Evolutionary conservation across 164 flowering plant species (phyloP).

Genomic region (Liriodendron chinense): DNA sequence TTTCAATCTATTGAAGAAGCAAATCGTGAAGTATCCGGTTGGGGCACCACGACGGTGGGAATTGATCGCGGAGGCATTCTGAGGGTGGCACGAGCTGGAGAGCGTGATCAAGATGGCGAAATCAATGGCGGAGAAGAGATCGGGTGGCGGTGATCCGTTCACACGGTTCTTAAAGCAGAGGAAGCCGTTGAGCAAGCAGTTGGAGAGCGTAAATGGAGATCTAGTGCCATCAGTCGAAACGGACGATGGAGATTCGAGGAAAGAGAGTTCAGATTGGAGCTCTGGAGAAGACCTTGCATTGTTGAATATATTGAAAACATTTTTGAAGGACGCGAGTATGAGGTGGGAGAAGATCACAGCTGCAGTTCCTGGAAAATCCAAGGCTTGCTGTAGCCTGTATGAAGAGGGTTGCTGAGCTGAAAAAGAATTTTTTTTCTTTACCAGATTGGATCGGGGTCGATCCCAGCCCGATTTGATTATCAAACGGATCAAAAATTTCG

Average conservation of each 20-base stretch:
- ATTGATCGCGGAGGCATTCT: conserved; percentile 62
- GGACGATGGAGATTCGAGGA: conserved; percentile 12
- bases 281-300: conserved; percentile 83
- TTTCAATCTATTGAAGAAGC: conserved; percentile 75
- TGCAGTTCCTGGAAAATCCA: conserved; percentile 81
- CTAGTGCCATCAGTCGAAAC: neutral
- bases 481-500: too few relatives aligned
- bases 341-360: conserved; percentile 98
- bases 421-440: conserved; percentile 74
- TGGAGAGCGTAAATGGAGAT: conserved; percentile 23
- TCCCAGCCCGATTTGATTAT: too few relatives aligned
- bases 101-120: conserved; percentile 78
- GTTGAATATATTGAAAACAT: conserved; percentile 84
- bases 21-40: conserved; percentile 68
- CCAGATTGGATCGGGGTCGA: too few relatives aligned
- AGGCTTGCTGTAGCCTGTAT: conserved; percentile 84
- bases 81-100: conserved; percentile 64
- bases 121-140: conserved; percentile 58
- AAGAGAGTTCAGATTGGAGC: conserved; percentile 49
- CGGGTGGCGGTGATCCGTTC: conserved; percentile 49
- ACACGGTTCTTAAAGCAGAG: conserved; percentile 76
- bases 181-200: conserved; percentile 55
- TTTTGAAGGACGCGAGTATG: conserved; percentile 82
- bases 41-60: conserved; percentile 93
- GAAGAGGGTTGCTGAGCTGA: conserved; percentile 76